A percentile compares a stretch with the other conserved stretches of the same genome.
These are phyloP conservation scores for Erysimum cheiri DNA, from an alignment of 441 rosid species.

Conservation along the genomic window DNA sequence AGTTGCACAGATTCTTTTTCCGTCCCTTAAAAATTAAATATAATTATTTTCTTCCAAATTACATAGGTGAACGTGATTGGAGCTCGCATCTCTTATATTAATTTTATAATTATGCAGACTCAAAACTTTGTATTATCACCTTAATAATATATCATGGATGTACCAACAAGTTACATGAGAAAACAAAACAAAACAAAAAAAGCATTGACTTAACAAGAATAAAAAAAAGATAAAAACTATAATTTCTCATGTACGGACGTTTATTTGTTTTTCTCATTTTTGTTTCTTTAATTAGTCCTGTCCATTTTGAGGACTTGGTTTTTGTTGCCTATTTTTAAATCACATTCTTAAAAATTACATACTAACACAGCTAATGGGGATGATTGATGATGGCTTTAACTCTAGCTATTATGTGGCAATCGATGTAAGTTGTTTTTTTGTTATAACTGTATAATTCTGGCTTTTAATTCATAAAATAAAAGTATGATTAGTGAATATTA, in stretches of 20 bases:
- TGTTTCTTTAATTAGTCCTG: not conserved
- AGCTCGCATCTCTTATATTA: not conserved
- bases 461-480: too few species aligned
- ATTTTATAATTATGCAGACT: not conserved
- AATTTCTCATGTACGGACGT: slow-evolving; percentile 12
- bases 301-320: slow-evolving; percentile 18
- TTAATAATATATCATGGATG: slow-evolving; percentile 11
- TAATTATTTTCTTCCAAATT: not conserved
- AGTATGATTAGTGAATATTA: too few species aligned
- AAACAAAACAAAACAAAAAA: not conserved
- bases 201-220: slow-evolving; percentile 32
- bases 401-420: too few species aligned
- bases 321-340: not conserved
- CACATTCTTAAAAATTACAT: too few species aligned
- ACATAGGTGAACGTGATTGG: slow-evolving; percentile 26
- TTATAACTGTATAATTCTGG: too few species aligned
- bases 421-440: too few species aligned
- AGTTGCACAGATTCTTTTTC: slow-evolving; percentile 22
- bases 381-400: too few species aligned
- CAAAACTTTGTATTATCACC: slow-evolving; percentile 23
- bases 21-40: not conserved
- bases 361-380: too few species aligned
- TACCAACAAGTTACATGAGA: slow-evolving; percentile 11
- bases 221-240: not conserved
- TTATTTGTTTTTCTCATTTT: slow-evolving; percentile 1